These are phyloP conservation scores for Solanum sitiens DNA, from an alignment of 257 asterid genomes.

Conservation along the genomic window DNA sequence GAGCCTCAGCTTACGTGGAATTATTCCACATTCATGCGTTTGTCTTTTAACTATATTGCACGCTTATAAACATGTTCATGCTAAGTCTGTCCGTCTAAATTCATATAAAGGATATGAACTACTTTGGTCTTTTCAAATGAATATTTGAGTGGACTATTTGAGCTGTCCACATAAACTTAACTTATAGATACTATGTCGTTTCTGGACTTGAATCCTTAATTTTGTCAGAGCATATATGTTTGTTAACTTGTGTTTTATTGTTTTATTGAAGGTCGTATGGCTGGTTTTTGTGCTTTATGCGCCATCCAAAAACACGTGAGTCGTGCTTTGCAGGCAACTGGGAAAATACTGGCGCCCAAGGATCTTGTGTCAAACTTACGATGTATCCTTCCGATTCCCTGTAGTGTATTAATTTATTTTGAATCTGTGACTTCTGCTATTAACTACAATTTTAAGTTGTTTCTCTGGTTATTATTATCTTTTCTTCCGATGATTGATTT, in stretches of 20 bases:
- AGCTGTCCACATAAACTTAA: background rate
- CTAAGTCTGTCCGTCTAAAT: background rate
- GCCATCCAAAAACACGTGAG: conserved; percentile 95
- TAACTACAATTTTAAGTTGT: background rate
- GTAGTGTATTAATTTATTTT: background rate
- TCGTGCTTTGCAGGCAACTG: conserved; percentile 90
- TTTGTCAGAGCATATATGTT: conserved; percentile 3
- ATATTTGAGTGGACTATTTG: background rate
- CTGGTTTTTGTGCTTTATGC: conserved; percentile 97
- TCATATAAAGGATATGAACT: background rate
- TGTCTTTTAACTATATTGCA: background rate
- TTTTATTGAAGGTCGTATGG: conserved; percentile 57
- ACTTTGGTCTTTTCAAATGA: background rate
- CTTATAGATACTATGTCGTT: background rate
- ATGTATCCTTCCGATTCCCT: conserved; percentile 48
- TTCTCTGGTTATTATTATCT: background rate
- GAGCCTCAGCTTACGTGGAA: background rate
- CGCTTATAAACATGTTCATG: background rate
- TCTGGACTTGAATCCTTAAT: background rate
- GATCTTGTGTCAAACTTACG: conserved; percentile 96
- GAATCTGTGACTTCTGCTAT: background rate
- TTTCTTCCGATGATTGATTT: background rate
- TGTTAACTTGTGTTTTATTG: conserved; percentile 1
- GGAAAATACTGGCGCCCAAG: conserved; percentile 91
- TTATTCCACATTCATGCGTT: background rate